Conservation (phyloP, 305 asterid genomes). For the Salvia sclarea region DNA sequence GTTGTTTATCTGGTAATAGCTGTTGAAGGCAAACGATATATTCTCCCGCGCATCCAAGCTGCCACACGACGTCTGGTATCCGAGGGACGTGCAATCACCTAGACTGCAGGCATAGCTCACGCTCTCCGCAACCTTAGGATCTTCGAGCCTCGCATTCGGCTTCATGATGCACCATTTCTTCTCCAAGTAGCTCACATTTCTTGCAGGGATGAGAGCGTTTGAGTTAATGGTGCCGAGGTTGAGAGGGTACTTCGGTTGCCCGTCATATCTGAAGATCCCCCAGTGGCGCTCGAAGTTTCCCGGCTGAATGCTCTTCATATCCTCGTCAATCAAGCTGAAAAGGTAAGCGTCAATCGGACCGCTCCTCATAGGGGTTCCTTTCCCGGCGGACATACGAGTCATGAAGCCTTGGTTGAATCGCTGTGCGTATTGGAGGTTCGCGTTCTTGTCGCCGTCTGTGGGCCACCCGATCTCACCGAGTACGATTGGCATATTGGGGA, state of each 20-base stretch:
- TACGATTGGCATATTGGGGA: slow-evolving; percentile 54
- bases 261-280: slow-evolving; percentile 66
- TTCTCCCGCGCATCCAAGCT: slow-evolving; percentile 52
- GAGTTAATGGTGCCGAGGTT: slow-evolving; percentile 63
- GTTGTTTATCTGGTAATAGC: slow-evolving; percentile 67
- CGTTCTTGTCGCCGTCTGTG: slow-evolving; percentile 69
- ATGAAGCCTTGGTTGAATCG: slow-evolving; percentile 82
- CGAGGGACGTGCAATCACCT: slow-evolving; percentile 74
- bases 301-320: slow-evolving; percentile 72
- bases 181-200: slow-evolving; percentile 50
- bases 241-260: slow-evolving; percentile 61
- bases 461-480: slow-evolving; percentile 88
- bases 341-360: slow-evolving; percentile 69
- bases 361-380: slow-evolving; percentile 79
- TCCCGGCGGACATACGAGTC: slow-evolving; percentile 58
- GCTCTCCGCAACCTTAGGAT: slow-evolving; percentile 52
- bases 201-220: slow-evolving; percentile 47
- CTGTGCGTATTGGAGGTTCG: slow-evolving; percentile 51
- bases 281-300: slow-evolving; percentile 84
- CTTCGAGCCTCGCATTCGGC: slow-evolving; percentile 48
- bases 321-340: slow-evolving; percentile 78
- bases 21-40: slow-evolving; percentile 72
- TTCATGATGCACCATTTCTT: slow-evolving; percentile 68
- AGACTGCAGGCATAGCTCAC: slow-evolving; percentile 74
- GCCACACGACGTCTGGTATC: slow-evolving; percentile 67